Conservation (phyloP, 2,329 filamentous ascomycete species). For the Sordariomycetes sp. region DNA sequence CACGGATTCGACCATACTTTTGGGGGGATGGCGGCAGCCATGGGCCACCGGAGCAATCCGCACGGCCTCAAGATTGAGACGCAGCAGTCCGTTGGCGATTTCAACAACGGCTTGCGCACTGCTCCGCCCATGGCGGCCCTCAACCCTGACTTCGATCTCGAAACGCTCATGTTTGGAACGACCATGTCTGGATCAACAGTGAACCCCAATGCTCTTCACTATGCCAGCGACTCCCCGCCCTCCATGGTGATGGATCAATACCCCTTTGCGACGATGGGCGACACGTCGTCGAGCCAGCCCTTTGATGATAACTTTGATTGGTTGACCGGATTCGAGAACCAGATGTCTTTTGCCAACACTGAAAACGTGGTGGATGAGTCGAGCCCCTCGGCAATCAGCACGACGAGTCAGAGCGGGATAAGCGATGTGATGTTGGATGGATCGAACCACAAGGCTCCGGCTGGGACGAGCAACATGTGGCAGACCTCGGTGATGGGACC, state of each 20-base stretch:
- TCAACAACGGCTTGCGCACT: constrained; percentile 59
- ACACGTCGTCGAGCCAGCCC: constrained; percentile 47
- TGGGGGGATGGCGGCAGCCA: constrained; percentile 60
- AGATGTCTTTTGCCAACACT: constrained; percentile 64
- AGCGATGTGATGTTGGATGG: constrained; percentile 90
- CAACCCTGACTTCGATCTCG: constrained; percentile 59
- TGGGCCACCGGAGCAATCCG: constrained; percentile 56
- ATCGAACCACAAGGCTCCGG: constrained; percentile 51
- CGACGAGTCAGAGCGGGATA: constrained; percentile 81
- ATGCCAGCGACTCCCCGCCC: constrained; percentile 69
- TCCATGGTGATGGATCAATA: constrained; percentile 51
- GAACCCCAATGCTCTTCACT: constrained; percentile 71
- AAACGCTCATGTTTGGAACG: constrained; percentile 24
- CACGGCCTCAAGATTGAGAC: constrained; percentile 80
- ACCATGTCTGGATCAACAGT: constrained; percentile 39
- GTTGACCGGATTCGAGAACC: constrained; percentile 70
- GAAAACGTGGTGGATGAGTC: constrained; percentile 86
- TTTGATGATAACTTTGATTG: constrained; percentile 77
- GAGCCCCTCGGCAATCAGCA: constrained; percentile 92
- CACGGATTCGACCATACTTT: constrained; percentile 53
- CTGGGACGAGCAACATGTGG: constrained; percentile 54
- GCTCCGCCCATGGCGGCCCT: constrained; percentile 61
- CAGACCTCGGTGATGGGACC: constrained; percentile 61
- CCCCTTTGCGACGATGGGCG: constrained; percentile 41
- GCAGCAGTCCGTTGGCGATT: constrained; percentile 52